Conservation (phyloP, 805 yeast genomes). For the Saturnispora mendoncae region DNA sequence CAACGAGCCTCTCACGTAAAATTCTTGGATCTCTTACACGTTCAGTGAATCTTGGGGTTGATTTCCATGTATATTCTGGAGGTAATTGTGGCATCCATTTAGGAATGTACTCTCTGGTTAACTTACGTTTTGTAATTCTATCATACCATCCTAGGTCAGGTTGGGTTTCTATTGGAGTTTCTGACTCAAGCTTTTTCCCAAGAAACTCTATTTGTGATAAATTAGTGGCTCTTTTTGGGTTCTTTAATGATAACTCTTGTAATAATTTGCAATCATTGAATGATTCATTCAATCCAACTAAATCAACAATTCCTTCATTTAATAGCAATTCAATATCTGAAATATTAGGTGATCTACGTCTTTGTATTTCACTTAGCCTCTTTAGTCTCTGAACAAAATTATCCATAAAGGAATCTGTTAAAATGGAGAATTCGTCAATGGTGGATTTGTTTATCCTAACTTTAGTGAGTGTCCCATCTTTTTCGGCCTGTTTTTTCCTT, state of each 20-base stretch:
- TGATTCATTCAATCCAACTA: constrained; percentile 30
- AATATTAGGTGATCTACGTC: constrained; percentile 47
- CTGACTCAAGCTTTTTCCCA: background rate
- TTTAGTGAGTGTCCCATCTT: background rate
- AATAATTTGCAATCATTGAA: constrained; percentile 23
- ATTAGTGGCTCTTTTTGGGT: background rate
- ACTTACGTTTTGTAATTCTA: constrained; percentile 10
- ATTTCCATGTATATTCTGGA: constrained; percentile 84
- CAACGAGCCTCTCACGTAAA: constrained; percentile 62
- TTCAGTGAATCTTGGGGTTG: constrained; percentile 60
- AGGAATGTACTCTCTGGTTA: constrained; percentile 44
- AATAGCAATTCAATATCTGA: constrained; percentile 42
- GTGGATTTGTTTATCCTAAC: constrained; percentile 23
- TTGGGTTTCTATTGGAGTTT: constrained; percentile 11
- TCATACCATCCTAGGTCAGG: constrained; percentile 12
- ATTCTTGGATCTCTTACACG: constrained; percentile 61
- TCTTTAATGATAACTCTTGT: constrained; percentile 16
- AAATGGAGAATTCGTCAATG: constrained; percentile 30
- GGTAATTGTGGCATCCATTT: constrained; percentile 82
- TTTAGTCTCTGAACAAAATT: constrained; percentile 36
- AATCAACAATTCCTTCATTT: constrained; percentile 33
- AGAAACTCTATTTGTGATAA: constrained; percentile 10
- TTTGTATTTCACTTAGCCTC: constrained; percentile 47
- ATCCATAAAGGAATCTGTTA: constrained; percentile 30
- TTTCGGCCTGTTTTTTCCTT: background rate